Percentiles rank a stretch among this genome's conserved stretches.
phyloP scores from a whole-genome alignment of 805 yeast species.

The Wickerhamiella bombiphila region DNA sequence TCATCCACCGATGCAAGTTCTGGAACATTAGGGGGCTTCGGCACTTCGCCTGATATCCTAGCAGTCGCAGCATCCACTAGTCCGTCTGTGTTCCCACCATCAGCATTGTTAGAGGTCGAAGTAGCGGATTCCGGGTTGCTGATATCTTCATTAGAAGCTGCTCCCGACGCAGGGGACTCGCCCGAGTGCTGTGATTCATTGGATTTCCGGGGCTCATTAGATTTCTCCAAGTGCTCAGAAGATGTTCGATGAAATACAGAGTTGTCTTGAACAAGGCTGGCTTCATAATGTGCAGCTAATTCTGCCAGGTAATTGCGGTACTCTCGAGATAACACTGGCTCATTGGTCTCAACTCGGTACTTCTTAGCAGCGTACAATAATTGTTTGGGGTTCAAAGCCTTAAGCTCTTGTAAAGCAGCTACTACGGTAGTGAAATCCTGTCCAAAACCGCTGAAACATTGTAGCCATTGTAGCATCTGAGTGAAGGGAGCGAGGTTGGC shows the following conservation, averaged over 20 bases:
- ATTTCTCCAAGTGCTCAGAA: too few relatives aligned
- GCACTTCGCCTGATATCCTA: not conserved
- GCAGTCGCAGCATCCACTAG: not conserved
- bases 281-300: slow-evolving; percentile 21
- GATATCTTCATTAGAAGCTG: not conserved
- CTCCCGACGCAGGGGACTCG: too few relatives aligned
- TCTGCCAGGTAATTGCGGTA: slow-evolving; percentile 32
- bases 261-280: not conserved
- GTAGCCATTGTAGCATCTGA: slow-evolving; percentile 81
- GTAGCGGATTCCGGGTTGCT: not conserved
- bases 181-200: too few relatives aligned
- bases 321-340: slow-evolving; percentile 46
- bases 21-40: not conserved
- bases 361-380: slow-evolving; percentile 53
- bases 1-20: slow-evolving; percentile 4
- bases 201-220: too few relatives aligned
- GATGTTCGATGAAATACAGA: too few relatives aligned
- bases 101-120: not conserved
- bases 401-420: slow-evolving; percentile 37
- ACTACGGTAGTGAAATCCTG: slow-evolving; percentile 31
- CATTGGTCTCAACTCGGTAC: slow-evolving; percentile 76
- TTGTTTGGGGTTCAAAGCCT: slow-evolving; percentile 55
- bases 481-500: slow-evolving; percentile 56
- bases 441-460: slow-evolving; percentile 59
- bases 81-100: not conserved